These are phyloP conservation scores for Colletotrichum eremochloae DNA, from an alignment of 2,329 filamentous ascomycete genomes.

Conservation along the genomic window DNA sequence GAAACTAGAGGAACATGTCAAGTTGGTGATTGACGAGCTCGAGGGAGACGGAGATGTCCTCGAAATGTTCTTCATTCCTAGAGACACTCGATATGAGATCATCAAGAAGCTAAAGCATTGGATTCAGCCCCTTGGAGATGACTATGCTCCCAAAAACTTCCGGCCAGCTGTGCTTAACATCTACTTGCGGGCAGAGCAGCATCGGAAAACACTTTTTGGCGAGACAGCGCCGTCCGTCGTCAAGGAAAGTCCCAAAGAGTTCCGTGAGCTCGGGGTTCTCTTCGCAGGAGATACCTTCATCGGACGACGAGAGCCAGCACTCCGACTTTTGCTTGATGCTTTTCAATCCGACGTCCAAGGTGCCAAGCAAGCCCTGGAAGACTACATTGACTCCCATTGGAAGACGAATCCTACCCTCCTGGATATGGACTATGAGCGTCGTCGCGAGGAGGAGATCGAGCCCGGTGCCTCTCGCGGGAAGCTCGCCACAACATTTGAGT, in stretches of 20 bases:
- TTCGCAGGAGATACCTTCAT: neutral
- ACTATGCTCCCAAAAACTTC: neutral
- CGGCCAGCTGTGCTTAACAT: neutral
- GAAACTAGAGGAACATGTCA: neutral
- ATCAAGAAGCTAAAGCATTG: neutral
- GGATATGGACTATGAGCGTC: neutral
- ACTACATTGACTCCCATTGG: neutral
- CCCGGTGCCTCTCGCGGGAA: neutral
- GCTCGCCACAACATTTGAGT: neutral
- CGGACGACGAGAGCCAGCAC: neutral
- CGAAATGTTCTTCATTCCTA: neutral
- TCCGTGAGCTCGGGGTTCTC: neutral
- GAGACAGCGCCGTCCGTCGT: neutral
- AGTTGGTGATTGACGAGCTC: neutral
- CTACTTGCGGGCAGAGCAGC: neutral
- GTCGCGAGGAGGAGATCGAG: neutral
- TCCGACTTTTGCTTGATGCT: neutral
- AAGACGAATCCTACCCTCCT: neutral
- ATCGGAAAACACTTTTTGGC: neutral
- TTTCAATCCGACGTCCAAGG: neutral
- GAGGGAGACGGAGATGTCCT: neutral
- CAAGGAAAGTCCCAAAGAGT: neutral
- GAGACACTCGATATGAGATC: neutral
- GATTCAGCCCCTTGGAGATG: neutral
- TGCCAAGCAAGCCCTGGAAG: neutral